These are phyloP conservation scores for Ganoderma meredithae DNA, from an alignment of 1,284 basidiomycete species.

Conservation along the genomic window DNA sequence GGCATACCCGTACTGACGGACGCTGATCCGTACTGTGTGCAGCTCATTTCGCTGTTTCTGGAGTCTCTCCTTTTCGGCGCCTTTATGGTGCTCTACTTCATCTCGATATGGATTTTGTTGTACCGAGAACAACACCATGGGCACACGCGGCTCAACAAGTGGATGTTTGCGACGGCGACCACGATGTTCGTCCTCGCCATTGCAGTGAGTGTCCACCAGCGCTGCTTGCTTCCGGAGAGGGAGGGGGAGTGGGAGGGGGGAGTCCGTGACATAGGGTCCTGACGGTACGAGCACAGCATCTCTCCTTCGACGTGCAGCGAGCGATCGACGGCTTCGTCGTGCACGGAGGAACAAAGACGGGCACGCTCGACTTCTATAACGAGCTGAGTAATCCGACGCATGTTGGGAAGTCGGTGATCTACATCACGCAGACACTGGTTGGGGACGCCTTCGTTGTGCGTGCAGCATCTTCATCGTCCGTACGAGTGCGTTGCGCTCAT, in stretches of 20 bases:
- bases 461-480: background rate
- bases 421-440: slow-evolving; percentile 22
- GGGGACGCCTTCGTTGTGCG: slow-evolving; percentile 27
- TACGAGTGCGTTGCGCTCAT: background rate
- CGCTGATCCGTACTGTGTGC: background rate
- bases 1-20: background rate
- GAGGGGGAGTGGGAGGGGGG: no score
- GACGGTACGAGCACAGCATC: slow-evolving; percentile 17
- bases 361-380: slow-evolving; percentile 17
- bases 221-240: background rate
- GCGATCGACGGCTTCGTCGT: slow-evolving; percentile 19
- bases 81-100: slow-evolving; percentile 25
- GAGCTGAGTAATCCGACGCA: slow-evolving; percentile 16
- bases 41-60: slow-evolving; percentile 23
- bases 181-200: slow-evolving; percentile 24
- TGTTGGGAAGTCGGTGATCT: slow-evolving; percentile 20
- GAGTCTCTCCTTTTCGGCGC: slow-evolving; percentile 27
- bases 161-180: slow-evolving; percentile 25
- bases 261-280: background rate
- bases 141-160: slow-evolving; percentile 11
- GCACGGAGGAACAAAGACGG: slow-evolving; percentile 13
- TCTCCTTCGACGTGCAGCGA: slow-evolving; percentile 21
- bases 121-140: slow-evolving; percentile 15
- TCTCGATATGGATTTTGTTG: slow-evolving; percentile 29
- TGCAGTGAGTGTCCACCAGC: slow-evolving; percentile 15